These are phyloP conservation scores for Talaromyces thailandensis DNA, from an alignment of 495 filamentous ascomycete genomes.

Conservation along the genomic window DNA sequence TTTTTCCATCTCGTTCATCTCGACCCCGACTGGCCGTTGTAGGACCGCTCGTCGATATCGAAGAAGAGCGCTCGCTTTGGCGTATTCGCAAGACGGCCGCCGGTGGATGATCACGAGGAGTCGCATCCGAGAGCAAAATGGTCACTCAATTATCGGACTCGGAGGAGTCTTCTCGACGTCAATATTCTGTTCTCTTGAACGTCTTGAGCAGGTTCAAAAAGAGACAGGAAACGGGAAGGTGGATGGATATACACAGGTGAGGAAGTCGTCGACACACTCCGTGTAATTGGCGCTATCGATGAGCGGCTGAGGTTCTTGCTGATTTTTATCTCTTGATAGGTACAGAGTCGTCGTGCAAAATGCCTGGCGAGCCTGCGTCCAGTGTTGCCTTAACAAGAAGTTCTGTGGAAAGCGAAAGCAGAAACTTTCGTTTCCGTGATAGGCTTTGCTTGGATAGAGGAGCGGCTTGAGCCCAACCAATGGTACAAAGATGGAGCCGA, in stretches of 20 bases:
- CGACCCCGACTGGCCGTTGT: neutral
- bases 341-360: neutral
- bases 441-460: neutral
- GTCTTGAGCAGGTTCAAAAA: neutral
- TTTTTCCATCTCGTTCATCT: neutral
- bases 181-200: neutral
- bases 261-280: neutral
- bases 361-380: neutral
- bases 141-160: neutral
- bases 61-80: neutral
- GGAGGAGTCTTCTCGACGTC: neutral
- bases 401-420: neutral
- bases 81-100: neutral
- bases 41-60: neutral
- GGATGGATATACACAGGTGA: neutral
- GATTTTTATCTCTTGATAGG: neutral
- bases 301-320: neutral
- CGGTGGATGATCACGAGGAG: neutral
- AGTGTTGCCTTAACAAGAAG: neutral
- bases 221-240: neutral
- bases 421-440: neutral
- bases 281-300: neutral
- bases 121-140: neutral
- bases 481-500: neutral
- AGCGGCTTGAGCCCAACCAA: neutral